phyloP scores from a whole-genome alignment of 305 asterid species.

The Fraxinus xanthoxyloides region DNA sequence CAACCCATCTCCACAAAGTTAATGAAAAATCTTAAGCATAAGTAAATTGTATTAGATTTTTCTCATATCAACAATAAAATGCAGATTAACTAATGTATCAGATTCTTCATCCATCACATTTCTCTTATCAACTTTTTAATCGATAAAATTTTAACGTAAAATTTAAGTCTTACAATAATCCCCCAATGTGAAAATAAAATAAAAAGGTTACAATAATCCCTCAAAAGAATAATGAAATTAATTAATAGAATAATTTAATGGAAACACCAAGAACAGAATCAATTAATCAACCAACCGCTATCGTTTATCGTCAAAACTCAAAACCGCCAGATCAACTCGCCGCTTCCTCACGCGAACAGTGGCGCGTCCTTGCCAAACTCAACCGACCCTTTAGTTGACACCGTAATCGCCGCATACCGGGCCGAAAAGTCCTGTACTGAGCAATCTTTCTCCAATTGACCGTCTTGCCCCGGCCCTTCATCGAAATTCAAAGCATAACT shows the following conservation, averaged over 20 bases:
- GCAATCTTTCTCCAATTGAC: slow-evolving; percentile 41
- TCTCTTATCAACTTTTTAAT: background rate
- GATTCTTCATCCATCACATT: background rate
- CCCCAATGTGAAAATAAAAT: background rate
- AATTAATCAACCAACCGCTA: background rate
- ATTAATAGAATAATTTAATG: background rate
- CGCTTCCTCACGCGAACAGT: slow-evolving; percentile 17
- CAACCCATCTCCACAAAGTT: too few relatives aligned
- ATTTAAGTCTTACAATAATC: background rate
- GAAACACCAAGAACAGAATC: background rate
- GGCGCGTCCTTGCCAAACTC: slow-evolving; percentile 32
- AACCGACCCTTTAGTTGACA: slow-evolving; percentile 7
- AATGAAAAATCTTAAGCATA: too few relatives aligned
- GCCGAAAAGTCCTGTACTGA: slow-evolving; percentile 48
- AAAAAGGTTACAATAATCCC: background rate
- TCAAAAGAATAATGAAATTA: background rate
- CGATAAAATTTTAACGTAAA: background rate
- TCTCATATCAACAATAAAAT: background rate
- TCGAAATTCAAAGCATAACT: slow-evolving; percentile 80
- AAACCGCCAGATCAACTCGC: background rate
- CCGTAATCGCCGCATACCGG: slow-evolving; percentile 46
- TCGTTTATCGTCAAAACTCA: background rate
- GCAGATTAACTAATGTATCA: too few relatives aligned
- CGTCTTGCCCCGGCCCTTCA: slow-evolving; percentile 44
- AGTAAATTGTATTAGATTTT: background rate